Evolutionary conservation across 140 eudicot genomes (phyloP).

Genomic region (Anethum foeniculum): DNA sequence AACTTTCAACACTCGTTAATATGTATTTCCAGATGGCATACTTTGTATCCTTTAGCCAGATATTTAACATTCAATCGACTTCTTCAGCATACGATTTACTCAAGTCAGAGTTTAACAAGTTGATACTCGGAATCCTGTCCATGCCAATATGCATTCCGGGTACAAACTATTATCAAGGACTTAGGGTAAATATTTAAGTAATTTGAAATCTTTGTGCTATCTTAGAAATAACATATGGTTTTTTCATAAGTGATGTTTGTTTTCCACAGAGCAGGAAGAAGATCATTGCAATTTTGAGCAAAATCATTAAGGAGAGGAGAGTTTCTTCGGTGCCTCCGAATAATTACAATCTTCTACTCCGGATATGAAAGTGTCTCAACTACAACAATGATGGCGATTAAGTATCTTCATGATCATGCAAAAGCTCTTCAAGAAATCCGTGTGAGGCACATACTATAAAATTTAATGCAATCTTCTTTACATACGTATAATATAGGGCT

Average conservation of each 20-base stretch:
- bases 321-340: slow-evolving; percentile 18
- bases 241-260: neutral
- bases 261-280: slow-evolving; percentile 24
- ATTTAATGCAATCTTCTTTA: neutral
- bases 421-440: slow-evolving; percentile 12
- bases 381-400: slow-evolving; percentile 13
- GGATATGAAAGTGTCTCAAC: slow-evolving; percentile 10
- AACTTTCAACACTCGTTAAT: neutral
- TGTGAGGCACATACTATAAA: neutral
- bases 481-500: neutral
- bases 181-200: neutral
- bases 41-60: slow-evolving; percentile 20
- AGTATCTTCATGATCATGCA: slow-evolving; percentile 13
- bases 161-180: neutral
- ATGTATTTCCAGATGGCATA: slow-evolving; percentile 12
- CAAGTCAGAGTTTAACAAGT: slow-evolving; percentile 6
- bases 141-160: neutral
- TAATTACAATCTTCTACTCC: slow-evolving; percentile 44
- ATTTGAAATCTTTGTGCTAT: neutral
- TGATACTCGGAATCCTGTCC: neutral
- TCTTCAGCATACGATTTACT: slow-evolving; percentile 21
- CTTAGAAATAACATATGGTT: neutral
- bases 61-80: slow-evolving; percentile 28
- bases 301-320: slow-evolving; percentile 34
- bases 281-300: slow-evolving; percentile 16